These are phyloP conservation scores for Melastoma candidum DNA, from an alignment of 441 rosid species.

Conservation along the genomic window DNA sequence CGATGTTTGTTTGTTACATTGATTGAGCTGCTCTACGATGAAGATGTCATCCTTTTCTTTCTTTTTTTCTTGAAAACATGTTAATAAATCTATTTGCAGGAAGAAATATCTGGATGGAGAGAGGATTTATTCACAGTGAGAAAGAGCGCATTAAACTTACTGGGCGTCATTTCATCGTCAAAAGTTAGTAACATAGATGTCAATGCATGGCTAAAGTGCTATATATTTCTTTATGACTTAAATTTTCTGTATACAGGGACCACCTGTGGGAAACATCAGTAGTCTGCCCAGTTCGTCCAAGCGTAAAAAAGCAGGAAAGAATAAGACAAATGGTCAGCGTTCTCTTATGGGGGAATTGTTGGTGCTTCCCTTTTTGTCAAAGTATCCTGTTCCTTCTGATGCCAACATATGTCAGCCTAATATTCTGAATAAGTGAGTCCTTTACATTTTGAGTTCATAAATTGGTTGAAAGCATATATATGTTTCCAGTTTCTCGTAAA, in stretches of 20 bases:
- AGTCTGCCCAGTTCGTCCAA: constrained; percentile 42
- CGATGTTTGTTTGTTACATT: constrained; percentile 5
- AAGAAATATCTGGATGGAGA: constrained; percentile 86
- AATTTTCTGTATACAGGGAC: constrained; percentile 42
- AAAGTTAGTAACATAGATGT: constrained; percentile 34
- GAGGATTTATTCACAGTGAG: constrained; percentile 80
- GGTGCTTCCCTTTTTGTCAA: constrained; percentile 84
- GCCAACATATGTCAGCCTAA: constrained; percentile 37
- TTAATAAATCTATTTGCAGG: constrained; percentile 27
- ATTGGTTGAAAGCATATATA: too few species aligned
- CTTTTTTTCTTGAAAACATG: constrained; percentile 7
- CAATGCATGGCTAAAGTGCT: constrained; percentile 12
- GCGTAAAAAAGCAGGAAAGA: constrained; percentile 78
- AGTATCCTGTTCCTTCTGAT: constrained; percentile 51
- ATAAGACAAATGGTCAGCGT: constrained; percentile 39
- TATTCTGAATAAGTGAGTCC: constrained; percentile 47
- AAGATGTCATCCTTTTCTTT: constrained; percentile 4
- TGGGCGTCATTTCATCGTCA: constrained; percentile 76
- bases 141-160: constrained; percentile 79
- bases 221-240: constrained; percentile 14
- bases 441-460: constrained; percentile 2
- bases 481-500: too few species aligned
- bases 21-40: not conserved
- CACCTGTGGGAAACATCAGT: constrained; percentile 40
- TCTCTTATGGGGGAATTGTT: constrained; percentile 63